phyloP scores from a whole-genome alignment of 2,329 filamentous ascomycete genomes.

The Paracorniculantispora psalliotae region DNA sequence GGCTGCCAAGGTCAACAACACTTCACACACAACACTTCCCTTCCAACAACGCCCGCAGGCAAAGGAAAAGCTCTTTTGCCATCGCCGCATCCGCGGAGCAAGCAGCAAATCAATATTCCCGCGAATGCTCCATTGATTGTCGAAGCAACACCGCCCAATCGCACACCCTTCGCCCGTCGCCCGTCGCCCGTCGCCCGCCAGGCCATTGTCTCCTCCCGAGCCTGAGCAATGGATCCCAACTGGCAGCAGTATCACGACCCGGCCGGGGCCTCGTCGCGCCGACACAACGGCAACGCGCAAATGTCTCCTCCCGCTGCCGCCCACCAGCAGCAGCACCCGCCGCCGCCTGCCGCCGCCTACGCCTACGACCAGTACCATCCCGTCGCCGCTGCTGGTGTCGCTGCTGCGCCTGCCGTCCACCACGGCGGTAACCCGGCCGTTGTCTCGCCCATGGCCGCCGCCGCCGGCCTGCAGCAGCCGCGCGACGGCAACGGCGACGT shows the following conservation, averaged over 20 bases:
- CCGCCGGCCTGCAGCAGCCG: too few species aligned
- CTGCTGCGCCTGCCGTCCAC: slow-evolving; percentile 27
- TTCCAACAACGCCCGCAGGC: slow-evolving; percentile 11
- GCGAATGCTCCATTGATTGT: slow-evolving; percentile 9
- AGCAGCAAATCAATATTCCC: neutral
- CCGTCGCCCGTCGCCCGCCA: too few species aligned
- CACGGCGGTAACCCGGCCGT: slow-evolving; percentile 42
- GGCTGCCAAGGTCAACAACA: slow-evolving; percentile 15
- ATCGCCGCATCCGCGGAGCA: neutral
- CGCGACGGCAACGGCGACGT: slow-evolving; percentile 73
- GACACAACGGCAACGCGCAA: slow-evolving; percentile 50
- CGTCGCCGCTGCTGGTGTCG: slow-evolving; percentile 29
- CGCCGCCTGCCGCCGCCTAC: slow-evolving; percentile 56
- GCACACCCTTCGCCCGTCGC: slow-evolving; percentile 5
- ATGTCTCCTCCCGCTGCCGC: slow-evolving; percentile 27
- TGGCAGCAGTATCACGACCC: slow-evolving; percentile 59
- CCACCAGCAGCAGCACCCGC: slow-evolving; percentile 22
- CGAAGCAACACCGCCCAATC: neutral
- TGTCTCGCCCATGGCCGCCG: slow-evolving; percentile 47
- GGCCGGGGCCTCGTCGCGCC: slow-evolving; percentile 52
- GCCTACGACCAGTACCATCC: slow-evolving; percentile 64
- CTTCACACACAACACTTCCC: slow-evolving; percentile 20
- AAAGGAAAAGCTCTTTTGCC: neutral
- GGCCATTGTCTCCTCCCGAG: slow-evolving; percentile 13
- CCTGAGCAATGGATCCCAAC: slow-evolving; percentile 41